Evolutionary conservation across 2,329 filamentous ascomycete species (phyloP), one percentile per base, ranked within the genome.

Genomic region (Oidium heveae): DNA sequence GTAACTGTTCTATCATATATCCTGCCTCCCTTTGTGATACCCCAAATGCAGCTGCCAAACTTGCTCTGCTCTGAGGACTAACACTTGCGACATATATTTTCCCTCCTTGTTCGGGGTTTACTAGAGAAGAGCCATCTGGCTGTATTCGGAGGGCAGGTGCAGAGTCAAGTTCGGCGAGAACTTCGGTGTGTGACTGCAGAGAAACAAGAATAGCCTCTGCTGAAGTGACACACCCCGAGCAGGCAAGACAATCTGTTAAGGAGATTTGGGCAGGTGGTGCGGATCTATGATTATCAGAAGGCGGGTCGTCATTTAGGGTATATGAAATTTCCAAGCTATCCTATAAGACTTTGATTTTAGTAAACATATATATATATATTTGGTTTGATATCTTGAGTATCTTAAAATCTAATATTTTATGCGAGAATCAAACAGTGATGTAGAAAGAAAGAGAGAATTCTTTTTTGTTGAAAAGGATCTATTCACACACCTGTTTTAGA

Each of bases 171-270:
- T 84, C 82, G 57, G 76, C 77, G 52, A 98, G 73, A 8, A 98
- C 88, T 68, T 98, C 91, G 39, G 80, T 78, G 67, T 98, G 91
- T 60, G 86, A 94, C 68, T 98, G 91, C 55, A 98, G 70, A 56
- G 85, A 91, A 53, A 98, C 87, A 44, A 98, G 77, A n/a, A 98
- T 86, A 16, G 91, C 91, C 70, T 98, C 91, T 50, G 91, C 91
- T 6, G 88, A 94, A 20, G 91, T 98, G 53, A 98, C 91, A 67
- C 91, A 98, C 54, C 91, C 91, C 10, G 91, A 95, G 68, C 91
- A 98, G 54, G 91, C 91, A 53, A 98, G 81, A 64, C 91, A 98
- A 68, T 98, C 91, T 7, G 91, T 96, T 57, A 98, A 77, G 52
- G 88, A 95, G 62, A 98, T 96, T 65, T 94, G 80, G 7, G 89